These are phyloP conservation scores for Malus hybrid DNA, from an alignment of 331 rosid genomes.

Conservation along the genomic window DNA sequence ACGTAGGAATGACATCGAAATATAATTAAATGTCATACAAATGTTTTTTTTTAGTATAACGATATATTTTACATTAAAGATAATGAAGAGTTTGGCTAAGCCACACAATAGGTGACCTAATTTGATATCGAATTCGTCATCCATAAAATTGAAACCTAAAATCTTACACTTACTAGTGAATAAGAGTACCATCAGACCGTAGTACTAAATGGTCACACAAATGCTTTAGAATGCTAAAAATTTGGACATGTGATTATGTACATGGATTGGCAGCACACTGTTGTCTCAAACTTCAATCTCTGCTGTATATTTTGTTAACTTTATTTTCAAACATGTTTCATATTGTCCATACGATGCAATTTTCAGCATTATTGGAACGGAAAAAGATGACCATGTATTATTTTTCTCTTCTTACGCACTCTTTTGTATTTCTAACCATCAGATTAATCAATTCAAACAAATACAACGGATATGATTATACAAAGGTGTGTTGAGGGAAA, in stretches of 20 bases:
- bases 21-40: no score
- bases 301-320: not conserved
- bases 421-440: rapidly evolving
- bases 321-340: not conserved
- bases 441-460: no score
- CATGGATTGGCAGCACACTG: not conserved
- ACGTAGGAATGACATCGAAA: no score
- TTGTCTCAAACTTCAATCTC: not conserved
- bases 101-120: rapidly evolving
- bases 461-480: no score
- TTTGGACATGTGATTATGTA: not conserved
- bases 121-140: no score
- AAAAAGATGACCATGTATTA: not conserved
- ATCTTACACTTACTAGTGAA: rapidly evolving
- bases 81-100: rapidly evolving
- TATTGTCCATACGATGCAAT: not conserved
- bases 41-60: no score
- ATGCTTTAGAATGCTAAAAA: no score
- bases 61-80: no score
- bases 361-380: not conserved
- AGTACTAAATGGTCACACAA: no score
- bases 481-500: not conserved
- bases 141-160: rapidly evolving
- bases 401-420: not conserved
- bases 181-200: no score